These are phyloP conservation scores for Lactifluus subvellereus DNA, from an alignment of 768 basidiomycete species.

Conservation along the genomic window DNA sequence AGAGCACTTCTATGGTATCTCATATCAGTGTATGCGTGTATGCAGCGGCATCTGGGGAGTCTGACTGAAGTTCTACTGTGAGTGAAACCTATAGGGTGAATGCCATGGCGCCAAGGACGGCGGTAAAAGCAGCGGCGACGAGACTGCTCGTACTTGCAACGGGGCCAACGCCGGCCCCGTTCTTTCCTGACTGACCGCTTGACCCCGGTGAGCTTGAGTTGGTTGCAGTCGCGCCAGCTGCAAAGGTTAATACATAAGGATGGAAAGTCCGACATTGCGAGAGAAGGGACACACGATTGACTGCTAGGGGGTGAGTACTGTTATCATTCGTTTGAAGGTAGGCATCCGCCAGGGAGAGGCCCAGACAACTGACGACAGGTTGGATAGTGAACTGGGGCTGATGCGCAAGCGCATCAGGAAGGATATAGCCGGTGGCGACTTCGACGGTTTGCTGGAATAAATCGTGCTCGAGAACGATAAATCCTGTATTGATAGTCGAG, in stretches of 20 bases:
- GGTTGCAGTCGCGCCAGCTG: neutral
- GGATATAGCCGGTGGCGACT: constrained; percentile 79
- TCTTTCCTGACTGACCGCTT: neutral
- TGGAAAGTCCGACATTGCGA: neutral
- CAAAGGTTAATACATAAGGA: neutral
- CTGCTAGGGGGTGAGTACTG: constrained; percentile 47
- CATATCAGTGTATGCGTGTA: neutral
- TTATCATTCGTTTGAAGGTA: constrained; percentile 85
- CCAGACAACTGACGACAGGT: constrained; percentile 66
- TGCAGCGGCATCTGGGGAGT: neutral
- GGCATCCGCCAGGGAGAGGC: constrained; percentile 50
- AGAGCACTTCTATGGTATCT: constrained; percentile 9
- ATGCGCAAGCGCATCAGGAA: constrained; percentile 71
- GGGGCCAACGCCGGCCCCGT: neutral
- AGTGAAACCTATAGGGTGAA: neutral
- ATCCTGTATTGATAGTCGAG: constrained; percentile 56
- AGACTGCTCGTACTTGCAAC: neutral
- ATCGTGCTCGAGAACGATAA: constrained; percentile 87
- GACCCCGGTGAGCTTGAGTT: neutral
- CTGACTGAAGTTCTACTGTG: neutral
- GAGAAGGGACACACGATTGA: constrained; percentile 7
- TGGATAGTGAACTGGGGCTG: constrained; percentile 59
- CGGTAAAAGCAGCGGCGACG: neutral
- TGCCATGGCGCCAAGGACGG: neutral
- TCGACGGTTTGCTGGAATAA: constrained; percentile 82